Conservation (phyloP, 2,329 filamentous ascomycete species). For the Botryosphaeria dothidea region DNA sequence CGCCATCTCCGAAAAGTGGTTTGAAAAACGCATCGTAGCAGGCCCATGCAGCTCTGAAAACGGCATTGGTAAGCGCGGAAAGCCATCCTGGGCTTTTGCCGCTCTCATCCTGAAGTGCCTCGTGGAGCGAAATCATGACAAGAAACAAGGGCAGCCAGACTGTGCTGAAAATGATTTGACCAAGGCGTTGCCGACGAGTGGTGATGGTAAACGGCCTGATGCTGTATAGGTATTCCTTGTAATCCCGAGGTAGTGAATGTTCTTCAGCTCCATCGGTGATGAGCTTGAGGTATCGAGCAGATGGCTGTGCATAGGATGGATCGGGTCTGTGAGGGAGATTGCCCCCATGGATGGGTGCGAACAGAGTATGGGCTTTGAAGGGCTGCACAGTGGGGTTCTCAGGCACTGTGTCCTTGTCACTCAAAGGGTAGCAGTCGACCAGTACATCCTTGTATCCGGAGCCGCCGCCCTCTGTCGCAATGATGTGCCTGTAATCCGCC, state of each 20-base stretch:
- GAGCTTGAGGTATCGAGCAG: slow-evolving; percentile 78
- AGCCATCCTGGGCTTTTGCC: slow-evolving; percentile 73
- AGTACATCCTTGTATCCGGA: slow-evolving; percentile 80
- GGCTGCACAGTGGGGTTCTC: slow-evolving; percentile 60
- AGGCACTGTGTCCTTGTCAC: slow-evolving; percentile 60
- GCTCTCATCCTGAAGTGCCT: slow-evolving; percentile 61
- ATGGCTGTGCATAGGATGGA: slow-evolving; percentile 76
- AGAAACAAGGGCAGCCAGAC: slow-evolving; percentile 62
- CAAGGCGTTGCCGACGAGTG: slow-evolving; percentile 64
- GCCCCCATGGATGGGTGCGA: slow-evolving; percentile 57
- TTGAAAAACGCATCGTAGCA: slow-evolving; percentile 67
- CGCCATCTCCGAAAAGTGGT: slow-evolving; percentile 79
- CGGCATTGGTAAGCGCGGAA: slow-evolving; percentile 48
- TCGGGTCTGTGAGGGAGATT: slow-evolving; percentile 60
- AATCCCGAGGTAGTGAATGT: slow-evolving; percentile 76
- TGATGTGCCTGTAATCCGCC: slow-evolving; percentile 79
- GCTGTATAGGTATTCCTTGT: slow-evolving; percentile 69
- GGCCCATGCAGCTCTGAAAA: slow-evolving; percentile 63
- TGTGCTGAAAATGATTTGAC: slow-evolving; percentile 61
- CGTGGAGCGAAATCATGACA: slow-evolving; percentile 52
- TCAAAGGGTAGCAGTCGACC: slow-evolving; percentile 74
- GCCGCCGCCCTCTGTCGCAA: slow-evolving; percentile 88
- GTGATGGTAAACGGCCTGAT: slow-evolving; percentile 74
- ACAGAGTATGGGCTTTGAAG: slow-evolving; percentile 85
- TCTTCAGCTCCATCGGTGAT: slow-evolving; percentile 77